Percentiles rank a stretch among this genome's conserved stretches.
phyloP scores from a whole-genome alignment of 2,329 filamentous ascomycete genomes.

The Fulvia fulva region DNA sequence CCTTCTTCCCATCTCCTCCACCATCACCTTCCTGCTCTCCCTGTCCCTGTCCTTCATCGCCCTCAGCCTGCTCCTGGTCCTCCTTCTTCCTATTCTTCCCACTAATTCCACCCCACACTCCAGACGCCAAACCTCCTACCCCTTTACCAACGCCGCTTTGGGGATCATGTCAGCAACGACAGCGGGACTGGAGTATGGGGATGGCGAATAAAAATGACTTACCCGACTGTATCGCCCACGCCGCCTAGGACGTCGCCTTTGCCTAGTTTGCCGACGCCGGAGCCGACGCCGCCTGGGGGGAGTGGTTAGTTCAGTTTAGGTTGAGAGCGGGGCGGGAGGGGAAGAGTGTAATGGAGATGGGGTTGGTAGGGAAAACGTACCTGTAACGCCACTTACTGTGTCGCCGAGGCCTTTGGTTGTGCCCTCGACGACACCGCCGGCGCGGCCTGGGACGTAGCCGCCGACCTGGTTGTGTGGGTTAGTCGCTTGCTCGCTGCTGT shows the following conservation, averaged over 20 bases:
- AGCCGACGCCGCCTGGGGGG: conserved; percentile 36
- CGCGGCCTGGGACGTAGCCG: conserved; percentile 35
- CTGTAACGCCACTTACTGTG: conserved; percentile 34
- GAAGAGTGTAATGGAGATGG: too few relatives aligned
- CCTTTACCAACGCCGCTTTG: conserved; percentile 22
- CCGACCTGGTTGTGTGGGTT: conserved; percentile 31
- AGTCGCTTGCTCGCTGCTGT: neutral
- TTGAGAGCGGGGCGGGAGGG: neutral
- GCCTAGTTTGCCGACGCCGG: conserved; percentile 44
- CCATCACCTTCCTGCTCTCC: neutral
- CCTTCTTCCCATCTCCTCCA: neutral
- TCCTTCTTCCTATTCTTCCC: conserved; percentile 26
- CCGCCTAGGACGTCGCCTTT: conserved; percentile 44
- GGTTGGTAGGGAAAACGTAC: too few relatives aligned
- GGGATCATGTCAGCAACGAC: neutral
- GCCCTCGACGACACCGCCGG: conserved; percentile 41
- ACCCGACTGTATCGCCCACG: conserved; percentile 37
- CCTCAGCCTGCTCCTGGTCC: neutral
- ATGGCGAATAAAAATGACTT: conserved; percentile 11
- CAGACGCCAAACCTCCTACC: conserved; percentile 27
- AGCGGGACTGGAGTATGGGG: neutral
- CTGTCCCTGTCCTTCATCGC: neutral
- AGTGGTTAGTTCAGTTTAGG: neutral
- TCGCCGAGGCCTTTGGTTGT: conserved; percentile 42
- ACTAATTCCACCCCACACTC: conserved; percentile 31